phyloP scores from a whole-genome alignment of 2,329 filamentous ascomycete species.

The Colletotrichum sidae region DNA sequence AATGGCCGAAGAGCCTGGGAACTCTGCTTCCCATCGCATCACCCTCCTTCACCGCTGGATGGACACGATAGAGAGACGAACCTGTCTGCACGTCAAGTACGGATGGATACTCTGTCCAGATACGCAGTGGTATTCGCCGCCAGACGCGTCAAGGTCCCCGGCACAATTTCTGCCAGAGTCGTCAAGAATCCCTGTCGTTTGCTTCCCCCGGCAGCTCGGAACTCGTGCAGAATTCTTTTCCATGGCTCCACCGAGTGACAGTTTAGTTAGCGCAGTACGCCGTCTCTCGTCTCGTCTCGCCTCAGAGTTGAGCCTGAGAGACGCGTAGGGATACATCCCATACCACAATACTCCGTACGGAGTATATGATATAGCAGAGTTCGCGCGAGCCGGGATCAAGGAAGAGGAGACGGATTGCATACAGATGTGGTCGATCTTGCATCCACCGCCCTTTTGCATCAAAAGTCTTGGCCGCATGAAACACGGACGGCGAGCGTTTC shows the following conservation, averaged over 20 bases:
- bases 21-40: neutral
- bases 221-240: slow-evolving; percentile 27
- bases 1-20: slow-evolving; percentile 9
- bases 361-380: too few relatives aligned
- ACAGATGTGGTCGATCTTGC: slow-evolving; percentile 32
- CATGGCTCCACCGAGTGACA: slow-evolving; percentile 27
- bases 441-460: slow-evolving; percentile 30
- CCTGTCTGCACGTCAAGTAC: too few relatives aligned
- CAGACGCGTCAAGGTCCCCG: slow-evolving; percentile 31
- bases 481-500: slow-evolving; percentile 29
- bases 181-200: slow-evolving; percentile 4
- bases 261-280: slow-evolving; percentile 34
- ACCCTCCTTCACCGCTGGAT: slow-evolving; percentile 26
- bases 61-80: neutral
- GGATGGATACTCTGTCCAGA: too few relatives aligned
- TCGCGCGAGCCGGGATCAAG: too few relatives aligned
- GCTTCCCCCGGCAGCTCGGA: slow-evolving; percentile 25
- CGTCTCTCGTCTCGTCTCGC: too few relatives aligned
- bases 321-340: too few relatives aligned
- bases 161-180: slow-evolving; percentile 4
- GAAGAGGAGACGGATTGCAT: too few relatives aligned
- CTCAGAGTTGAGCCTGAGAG: too few relatives aligned
- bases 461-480: slow-evolving; percentile 31
- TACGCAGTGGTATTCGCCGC: slow-evolving; percentile 6
- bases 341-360: too few relatives aligned